phyloP scores from a whole-genome alignment of 2,329 filamentous ascomycete genomes.

The Pyrenophora seminiperda region DNA sequence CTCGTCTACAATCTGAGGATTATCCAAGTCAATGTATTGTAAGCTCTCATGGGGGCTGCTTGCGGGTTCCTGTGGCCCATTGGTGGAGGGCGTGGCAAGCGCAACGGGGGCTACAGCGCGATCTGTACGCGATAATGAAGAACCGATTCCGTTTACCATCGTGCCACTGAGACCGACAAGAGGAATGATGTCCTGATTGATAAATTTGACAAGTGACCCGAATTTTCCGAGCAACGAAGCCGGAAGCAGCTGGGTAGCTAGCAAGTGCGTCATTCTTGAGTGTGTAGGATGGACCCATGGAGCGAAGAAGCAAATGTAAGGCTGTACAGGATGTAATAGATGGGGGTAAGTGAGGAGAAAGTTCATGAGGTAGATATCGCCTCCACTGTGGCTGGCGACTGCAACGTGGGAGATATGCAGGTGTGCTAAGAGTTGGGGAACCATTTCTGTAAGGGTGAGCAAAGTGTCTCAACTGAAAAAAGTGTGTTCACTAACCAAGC shows the following conservation, averaged over 20 bases:
- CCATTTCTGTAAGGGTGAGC: slow-evolving; percentile 31
- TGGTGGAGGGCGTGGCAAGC: slow-evolving; percentile 10
- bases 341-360: slow-evolving; percentile 34
- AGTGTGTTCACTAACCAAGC: slow-evolving; percentile 25
- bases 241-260: slow-evolving; percentile 34
- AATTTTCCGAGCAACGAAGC: slow-evolving; percentile 34
- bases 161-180: slow-evolving; percentile 27
- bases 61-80: slow-evolving; percentile 5
- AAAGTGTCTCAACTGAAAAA: background rate
- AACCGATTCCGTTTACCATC: slow-evolving; percentile 22
- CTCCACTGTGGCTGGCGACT: slow-evolving; percentile 42
- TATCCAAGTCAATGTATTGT: slow-evolving; percentile 17
- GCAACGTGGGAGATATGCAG: slow-evolving; percentile 38
- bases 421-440: slow-evolving; percentile 35
- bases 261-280: slow-evolving; percentile 26
- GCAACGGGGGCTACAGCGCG: slow-evolving; percentile 19
- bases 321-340: slow-evolving; percentile 32
- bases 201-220: slow-evolving; percentile 23
- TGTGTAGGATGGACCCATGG: slow-evolving; percentile 42
- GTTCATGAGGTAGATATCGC: slow-evolving; percentile 39
- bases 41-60: background rate
- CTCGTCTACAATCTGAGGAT: slow-evolving; percentile 28
- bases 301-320: slow-evolving; percentile 40
- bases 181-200: slow-evolving; percentile 33
- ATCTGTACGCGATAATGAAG: slow-evolving; percentile 11